Percentiles rank a stretch among this genome's conserved stretches.
phyloP scores from a whole-genome alignment of 352 stramenopile species.

The Phytophthora sansomeana region DNA sequence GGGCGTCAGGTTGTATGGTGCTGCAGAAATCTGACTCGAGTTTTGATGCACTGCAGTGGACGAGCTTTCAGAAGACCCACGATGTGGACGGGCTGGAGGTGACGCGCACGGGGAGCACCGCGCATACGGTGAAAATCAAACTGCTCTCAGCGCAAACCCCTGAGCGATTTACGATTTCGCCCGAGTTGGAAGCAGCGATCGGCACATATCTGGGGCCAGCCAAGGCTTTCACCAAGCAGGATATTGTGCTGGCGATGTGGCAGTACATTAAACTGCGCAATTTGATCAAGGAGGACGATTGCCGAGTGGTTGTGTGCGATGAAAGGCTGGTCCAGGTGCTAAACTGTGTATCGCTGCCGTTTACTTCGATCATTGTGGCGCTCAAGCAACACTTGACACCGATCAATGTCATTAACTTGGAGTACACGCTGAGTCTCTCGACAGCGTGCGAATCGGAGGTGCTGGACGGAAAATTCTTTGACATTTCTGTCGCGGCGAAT shows the following conservation, averaged over 20 bases:
- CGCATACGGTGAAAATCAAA: slow-evolving; percentile 75
- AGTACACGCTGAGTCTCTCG: slow-evolving; percentile 67
- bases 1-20: too few relatives aligned
- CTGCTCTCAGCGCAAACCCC: slow-evolving; percentile 61
- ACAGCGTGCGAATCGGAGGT: slow-evolving; percentile 37
- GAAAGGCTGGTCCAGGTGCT: slow-evolving; percentile 58
- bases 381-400: slow-evolving; percentile 72
- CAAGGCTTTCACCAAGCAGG: slow-evolving; percentile 70
- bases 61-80: slow-evolving; percentile 79
- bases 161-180: slow-evolving; percentile 70
- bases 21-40: too few relatives aligned
- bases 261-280: slow-evolving; percentile 81
- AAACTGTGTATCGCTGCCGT: slow-evolving; percentile 74
- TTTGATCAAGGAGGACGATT: slow-evolving; percentile 87
- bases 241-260: slow-evolving; percentile 80
- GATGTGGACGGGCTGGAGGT: slow-evolving; percentile 70
- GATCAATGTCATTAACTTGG: slow-evolving; percentile 58
- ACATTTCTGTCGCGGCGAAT: slow-evolving; percentile 66
- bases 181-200: slow-evolving; percentile 49
- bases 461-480: slow-evolving; percentile 63
- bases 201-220: slow-evolving; percentile 48
- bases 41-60: slow-evolving; percentile 54
- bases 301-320: slow-evolving; percentile 73
- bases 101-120: slow-evolving; percentile 52
- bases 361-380: slow-evolving; percentile 72